Evolutionary conservation across 2,329 filamentous ascomycete species (phyloP), one percentile per base, ranked within the genome.

Genomic region (Alternaria triticimaculans): DNA sequence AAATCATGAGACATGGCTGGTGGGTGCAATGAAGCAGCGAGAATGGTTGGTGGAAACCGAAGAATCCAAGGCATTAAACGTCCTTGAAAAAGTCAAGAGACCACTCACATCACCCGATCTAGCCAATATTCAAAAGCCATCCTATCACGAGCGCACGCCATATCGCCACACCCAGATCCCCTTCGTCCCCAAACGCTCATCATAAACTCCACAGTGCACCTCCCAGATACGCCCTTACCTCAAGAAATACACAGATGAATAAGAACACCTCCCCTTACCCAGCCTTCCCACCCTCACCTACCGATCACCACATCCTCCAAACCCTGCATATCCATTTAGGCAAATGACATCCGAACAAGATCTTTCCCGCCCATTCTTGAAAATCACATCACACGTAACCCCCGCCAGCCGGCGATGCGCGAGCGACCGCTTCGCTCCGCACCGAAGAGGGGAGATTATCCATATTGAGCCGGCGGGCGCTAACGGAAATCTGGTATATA

Each of bases 251-350:
- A 33, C 49, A 15, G 14, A 12, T 14, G 30, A n/a, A 30, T 15
- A 30, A 18, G 20, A 11, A n/a, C 21, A 21, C 21, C 21, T 3
- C 21, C 21, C 21, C 5, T 5, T 21, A 21, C 21, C 21, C 21
- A 4, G 33, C 18, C 28, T 14, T 15, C 15, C 9, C 21, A 44
- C 4, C 23, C 11, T 28, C 12, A 6, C 7, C 8, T n/a, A 37
- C 30, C 49, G 8, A 53, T 53, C 49, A 53, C n/a, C 49, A 21
- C 49, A 33, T 23, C 18, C 28, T 5, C 18, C 49, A 28, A 37
- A 10, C 14, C 43, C 43, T 21, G 11, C 43, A 18, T 18, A 28
- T 37, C 66, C 56, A 72, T 73, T 73, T 69, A 71, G 67, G 62
- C 69, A 70, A 65, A 71, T 73, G 58, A 63, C 63, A 55, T 37